phyloP scores from a whole-genome alignment of 768 basidiomycete genomes.

The Lyophyllum semitale region DNA sequence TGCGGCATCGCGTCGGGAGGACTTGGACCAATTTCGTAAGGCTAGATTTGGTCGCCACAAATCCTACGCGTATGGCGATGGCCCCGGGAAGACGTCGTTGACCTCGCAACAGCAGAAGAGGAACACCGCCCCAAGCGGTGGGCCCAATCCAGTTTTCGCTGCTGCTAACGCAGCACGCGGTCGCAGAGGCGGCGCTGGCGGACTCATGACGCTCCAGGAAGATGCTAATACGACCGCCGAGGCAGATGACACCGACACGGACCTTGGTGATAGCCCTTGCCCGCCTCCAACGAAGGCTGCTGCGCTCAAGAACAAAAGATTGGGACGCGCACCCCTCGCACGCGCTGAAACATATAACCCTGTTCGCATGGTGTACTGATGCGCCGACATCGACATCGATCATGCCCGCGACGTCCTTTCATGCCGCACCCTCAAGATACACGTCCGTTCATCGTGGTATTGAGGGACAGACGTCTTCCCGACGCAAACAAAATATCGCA shows the following conservation, averaged over 20 bases:
- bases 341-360: slow-evolving; percentile 76
- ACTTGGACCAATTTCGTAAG: slow-evolving; percentile 90
- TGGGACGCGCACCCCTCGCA: slow-evolving; percentile 46
- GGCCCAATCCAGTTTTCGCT: slow-evolving; percentile 58
- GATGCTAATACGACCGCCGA: slow-evolving; percentile 62
- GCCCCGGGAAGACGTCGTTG: slow-evolving; percentile 40
- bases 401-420: slow-evolving; percentile 8
- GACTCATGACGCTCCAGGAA: slow-evolving; percentile 65
- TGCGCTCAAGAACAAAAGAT: slow-evolving; percentile 60
- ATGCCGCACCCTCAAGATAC: slow-evolving; percentile 8
- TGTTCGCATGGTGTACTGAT: slow-evolving; percentile 51
- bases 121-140: slow-evolving; percentile 62
- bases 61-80: slow-evolving; percentile 92
- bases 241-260: slow-evolving; percentile 75
- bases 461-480: slow-evolving; percentile 9
- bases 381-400: not conserved
- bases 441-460: not conserved
- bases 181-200: slow-evolving; percentile 51
- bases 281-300: slow-evolving; percentile 69
- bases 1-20: slow-evolving; percentile 76
- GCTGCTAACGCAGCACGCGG: slow-evolving; percentile 70
- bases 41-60: slow-evolving; percentile 86
- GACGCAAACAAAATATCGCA: slow-evolving; percentile 11
- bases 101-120: slow-evolving; percentile 54
- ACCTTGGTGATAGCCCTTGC: slow-evolving; percentile 86